These are phyloP conservation scores for Rhizopus microsporus DNA, from an alignment of 371 early-diverging fungal genomes.

Conservation along the genomic window DNA sequence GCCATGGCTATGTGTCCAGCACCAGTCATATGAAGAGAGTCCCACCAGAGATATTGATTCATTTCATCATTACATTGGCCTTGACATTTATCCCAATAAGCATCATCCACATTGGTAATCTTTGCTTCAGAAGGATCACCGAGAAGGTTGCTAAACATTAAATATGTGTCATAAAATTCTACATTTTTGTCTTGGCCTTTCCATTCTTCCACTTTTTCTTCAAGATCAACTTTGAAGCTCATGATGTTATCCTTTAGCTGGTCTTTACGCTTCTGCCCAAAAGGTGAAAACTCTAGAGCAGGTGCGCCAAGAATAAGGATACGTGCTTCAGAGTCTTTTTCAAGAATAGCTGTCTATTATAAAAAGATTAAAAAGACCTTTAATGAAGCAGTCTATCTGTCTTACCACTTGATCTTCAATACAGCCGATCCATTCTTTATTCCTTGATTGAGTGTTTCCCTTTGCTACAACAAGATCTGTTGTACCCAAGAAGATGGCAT, in stretches of 20 bases:
- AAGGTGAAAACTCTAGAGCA: slow-evolving; percentile 47
- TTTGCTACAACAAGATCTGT: slow-evolving; percentile 34
- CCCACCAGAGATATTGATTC: slow-evolving; percentile 49
- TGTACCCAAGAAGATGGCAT: slow-evolving; percentile 38
- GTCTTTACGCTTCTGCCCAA: slow-evolving; percentile 14
- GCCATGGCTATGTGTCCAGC: slow-evolving; percentile 37
- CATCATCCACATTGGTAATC: slow-evolving; percentile 38
- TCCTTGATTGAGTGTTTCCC: slow-evolving; percentile 2
- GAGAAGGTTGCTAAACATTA: slow-evolving; percentile 33
- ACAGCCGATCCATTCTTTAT: slow-evolving; percentile 27
- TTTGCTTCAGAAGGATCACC: slow-evolving; percentile 34
- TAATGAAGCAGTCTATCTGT: background rate
- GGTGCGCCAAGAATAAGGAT: slow-evolving; percentile 40
- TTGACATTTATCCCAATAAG: slow-evolving; percentile 52
- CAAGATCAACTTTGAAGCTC: slow-evolving; percentile 38
- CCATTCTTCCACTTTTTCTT: slow-evolving; percentile 35
- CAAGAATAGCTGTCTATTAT: slow-evolving; percentile 21
- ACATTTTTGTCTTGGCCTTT: slow-evolving; percentile 10
- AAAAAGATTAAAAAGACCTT: background rate
- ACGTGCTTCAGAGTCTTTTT: slow-evolving; percentile 20
- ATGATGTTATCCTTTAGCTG: slow-evolving; percentile 30
- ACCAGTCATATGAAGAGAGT: slow-evolving; percentile 43
- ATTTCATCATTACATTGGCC: slow-evolving; percentile 35
- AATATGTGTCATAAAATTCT: slow-evolving; percentile 32
- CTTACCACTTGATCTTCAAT: slow-evolving; percentile 37